Evolutionary conservation across 1,139 yeast genomes (phyloP), one percentile per base, ranked within the genome.

Genomic region (Nakaseomyces kungkrabaensis): DNA sequence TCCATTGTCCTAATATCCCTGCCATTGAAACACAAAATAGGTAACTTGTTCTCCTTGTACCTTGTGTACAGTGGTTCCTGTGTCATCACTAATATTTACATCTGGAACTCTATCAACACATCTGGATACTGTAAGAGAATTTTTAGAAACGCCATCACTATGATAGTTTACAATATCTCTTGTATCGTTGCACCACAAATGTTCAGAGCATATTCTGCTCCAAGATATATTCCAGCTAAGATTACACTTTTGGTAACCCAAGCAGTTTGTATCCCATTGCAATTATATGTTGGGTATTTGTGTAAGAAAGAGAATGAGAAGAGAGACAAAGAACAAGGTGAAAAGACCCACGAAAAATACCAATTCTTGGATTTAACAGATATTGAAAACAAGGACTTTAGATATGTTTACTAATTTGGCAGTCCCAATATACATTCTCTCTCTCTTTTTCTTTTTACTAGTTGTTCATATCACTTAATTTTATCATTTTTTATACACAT

Each of bases 181-280:
- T 84, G 84, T 55, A 69, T 84, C 46, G 71, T 81, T 46, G 90
- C 90, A 0, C 89, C 92, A 3, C 88, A 82, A 62, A 74, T 83
- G 44, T 83, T 82, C 61, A 70, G 76, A 54, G 68, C 69, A 0
- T 56, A 57, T 5, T 78, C 80, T 57, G 78, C 79, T 1, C 88
- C 88, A 11, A 59, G 62, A 42, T 79, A 78, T 56, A 63, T 63
- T 11, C 72, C 75, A 4, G 82, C 79, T 10, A 72, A 73, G 52
- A 70, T 72, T 37, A 70, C 78, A 11, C 65, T 78, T 59, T 62
- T 77, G 13, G 75, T 73, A 6, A 69, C 76, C 29, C 70, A 71
- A 43, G 59, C 69, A 42, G 68, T 70, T 5, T 69, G 68, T 37
- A 59, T 71, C 26, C 70, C 70, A 26, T 50, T 72, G 48, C 68